Base-by-base conservation (phyloP, 176 grass and related monocot genomes). In the Panicum miliaceum region DNA sequence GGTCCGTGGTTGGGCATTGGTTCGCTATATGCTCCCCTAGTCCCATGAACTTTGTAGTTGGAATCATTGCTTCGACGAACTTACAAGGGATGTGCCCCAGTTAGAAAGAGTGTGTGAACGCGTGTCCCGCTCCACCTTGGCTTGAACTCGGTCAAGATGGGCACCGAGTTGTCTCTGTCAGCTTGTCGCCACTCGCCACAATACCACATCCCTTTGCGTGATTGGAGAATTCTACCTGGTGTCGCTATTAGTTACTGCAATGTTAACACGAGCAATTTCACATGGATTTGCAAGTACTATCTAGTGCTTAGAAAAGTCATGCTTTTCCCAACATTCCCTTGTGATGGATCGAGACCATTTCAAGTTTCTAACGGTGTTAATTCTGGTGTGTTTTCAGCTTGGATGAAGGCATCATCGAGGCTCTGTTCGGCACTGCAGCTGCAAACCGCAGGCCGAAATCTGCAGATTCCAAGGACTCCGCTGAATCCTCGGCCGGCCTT, bases 391-490 rank as follows among this genome's bases (percentile, higher is more conserved):
- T 70, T 77, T 64, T 41, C 90, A 98, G 95, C 81, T 81, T 98
- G 59, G 96, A 98, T 4, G 96, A 98, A 81, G 96, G 90, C 84
- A 91, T 82, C 58, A 93, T 98, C 51, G 96, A 98, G 83, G 91
- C 92, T 4, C 87, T 98, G 41, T 98, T 98, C 22, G 94, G 94
- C 50, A 89, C 96, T 1, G 81, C 76, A 13, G 89, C 87, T 7
- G 82, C 81, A 47, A 94, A 88, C 78, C 85, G 84, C 66, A 92
- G 88, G 78, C 54, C 87, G 0, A 85, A 89, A 29, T 51, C 83
- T 11, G 80, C 71, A 1, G 86, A 84, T 59, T 65, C 84, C 48
- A 86, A 81, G 62, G 88, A 84, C 32, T 36, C 88, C 4, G 62
- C 50, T 11, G 59, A 56, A 53, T 56, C 91, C 4, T 81, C 83